phyloP scores from a whole-genome alignment of 768 basidiomycete genomes.

The Termitomyces sp. region DNA sequence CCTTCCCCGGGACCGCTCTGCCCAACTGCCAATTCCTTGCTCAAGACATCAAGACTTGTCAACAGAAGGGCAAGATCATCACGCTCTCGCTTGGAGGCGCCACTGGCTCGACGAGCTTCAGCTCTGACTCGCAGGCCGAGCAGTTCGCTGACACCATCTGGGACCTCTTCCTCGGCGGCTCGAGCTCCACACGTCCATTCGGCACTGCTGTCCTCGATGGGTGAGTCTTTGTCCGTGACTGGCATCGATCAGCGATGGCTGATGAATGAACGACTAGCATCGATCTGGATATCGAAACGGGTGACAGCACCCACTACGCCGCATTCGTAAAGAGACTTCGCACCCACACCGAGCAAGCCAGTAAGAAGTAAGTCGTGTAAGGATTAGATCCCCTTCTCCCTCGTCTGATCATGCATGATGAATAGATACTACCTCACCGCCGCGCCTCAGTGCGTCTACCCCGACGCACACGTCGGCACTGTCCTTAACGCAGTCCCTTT shows the following conservation, averaged over 20 bases:
- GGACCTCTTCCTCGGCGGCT: conserved; percentile 65
- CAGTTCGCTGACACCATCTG: conserved; percentile 55
- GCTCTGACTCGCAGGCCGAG: conserved; percentile 42
- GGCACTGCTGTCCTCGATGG: conserved; percentile 61
- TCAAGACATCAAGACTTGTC: conserved; percentile 50
- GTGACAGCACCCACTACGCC: conserved; percentile 36
- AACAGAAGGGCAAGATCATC: conserved; percentile 46
- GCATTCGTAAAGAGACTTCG: conserved; percentile 43
- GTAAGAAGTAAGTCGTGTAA: conserved; percentile 36
- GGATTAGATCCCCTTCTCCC: too few relatives aligned
- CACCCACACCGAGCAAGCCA: conserved; percentile 34
- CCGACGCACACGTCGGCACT: conserved; percentile 48
- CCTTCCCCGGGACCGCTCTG: conserved; percentile 51
- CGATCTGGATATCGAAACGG: conserved; percentile 64
- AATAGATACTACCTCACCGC: conserved; percentile 49
- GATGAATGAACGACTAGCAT: conserved; percentile 22
- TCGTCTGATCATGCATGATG: background rate
- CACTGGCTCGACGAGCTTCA: conserved; percentile 44
- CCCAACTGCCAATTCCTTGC: conserved; percentile 54
- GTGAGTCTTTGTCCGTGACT: conserved; percentile 21
- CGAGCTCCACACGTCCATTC: conserved; percentile 52
- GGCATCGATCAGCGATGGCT: background rate
- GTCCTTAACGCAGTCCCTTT: conserved; percentile 54
- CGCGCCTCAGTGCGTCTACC: conserved; percentile 54
- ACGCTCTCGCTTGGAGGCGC: conserved; percentile 48